Evolutionary conservation across 257 asterid species (phyloP), one percentile per base, ranked within the genome.

Genomic region (Lycium barbarum): DNA sequence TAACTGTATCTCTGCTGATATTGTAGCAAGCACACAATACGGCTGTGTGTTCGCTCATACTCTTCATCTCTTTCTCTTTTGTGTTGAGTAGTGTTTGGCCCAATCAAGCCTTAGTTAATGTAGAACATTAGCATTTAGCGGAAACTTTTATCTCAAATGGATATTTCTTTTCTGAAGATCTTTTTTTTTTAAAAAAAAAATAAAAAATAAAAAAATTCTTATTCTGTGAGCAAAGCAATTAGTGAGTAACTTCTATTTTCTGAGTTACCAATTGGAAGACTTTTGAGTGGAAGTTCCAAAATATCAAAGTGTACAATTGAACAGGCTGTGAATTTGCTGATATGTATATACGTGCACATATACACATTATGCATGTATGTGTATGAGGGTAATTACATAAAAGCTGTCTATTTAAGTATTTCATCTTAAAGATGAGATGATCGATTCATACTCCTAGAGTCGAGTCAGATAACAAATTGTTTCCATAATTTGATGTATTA

Each of bases 91-190:
- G 81, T 11, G 63, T 74, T 49, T 54, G 79, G 55, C 33, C 79
- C 51, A 17, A 2, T 14, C 54, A 40, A 17, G 38, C 17, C 17
- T 47, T 43, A 40, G 14, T 40, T 15, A 40, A 71, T 38, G 79
- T 54, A 17, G 55, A 71, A 71, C 35, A 71, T 18, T 26, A 26
- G 33, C 79, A 8, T 3, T 9, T 26, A 26, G 33, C 33, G 55
- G 35, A 43, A 40, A 40, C 54, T 71, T 71, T 40, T 43, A 38
- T 49, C 81, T 74, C 62, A 74, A 74, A 22, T 74, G 81, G 9
- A 74, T 74, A 49, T 74, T 68, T 74, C 45, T 49, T 74, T 74
- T 74, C 20, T 74, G 3, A 74, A 45, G 58, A 72, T 72, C 9
- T 72, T 49, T 20, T 3, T 6, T 72, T 49, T 20, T 3, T 6